Percentiles rank a stretch among this genome's conserved stretches.
Conservation (phyloP, 768 basidiomycete genomes). For the Tephrocybe sp. region DNA sequence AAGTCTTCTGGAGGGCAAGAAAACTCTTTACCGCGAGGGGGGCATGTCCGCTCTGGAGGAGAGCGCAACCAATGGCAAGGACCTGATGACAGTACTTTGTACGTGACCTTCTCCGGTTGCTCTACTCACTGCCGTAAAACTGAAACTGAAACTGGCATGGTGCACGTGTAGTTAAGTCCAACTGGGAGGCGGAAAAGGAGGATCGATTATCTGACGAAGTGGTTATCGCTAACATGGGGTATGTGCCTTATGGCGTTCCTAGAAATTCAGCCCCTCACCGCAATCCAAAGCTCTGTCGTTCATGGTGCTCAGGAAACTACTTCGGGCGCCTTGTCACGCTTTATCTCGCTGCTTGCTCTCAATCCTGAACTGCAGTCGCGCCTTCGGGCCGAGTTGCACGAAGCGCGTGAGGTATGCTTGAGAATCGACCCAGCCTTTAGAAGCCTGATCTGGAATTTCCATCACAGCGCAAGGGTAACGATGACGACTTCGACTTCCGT, state of each 20-base stretch:
- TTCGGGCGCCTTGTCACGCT: constrained; percentile 26
- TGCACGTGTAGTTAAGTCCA: constrained; percentile 27
- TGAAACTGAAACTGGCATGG: too few species aligned
- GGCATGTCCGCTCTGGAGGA: constrained; percentile 21
- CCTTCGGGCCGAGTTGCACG: constrained; percentile 24
- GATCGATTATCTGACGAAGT: constrained; percentile 28
- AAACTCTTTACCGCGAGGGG: constrained; percentile 16
- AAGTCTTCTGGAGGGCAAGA: constrained; percentile 15
- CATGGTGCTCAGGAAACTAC: constrained; percentile 38
- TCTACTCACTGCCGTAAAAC: too few species aligned
- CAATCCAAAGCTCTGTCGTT: constrained; percentile 32
- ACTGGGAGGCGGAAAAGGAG: constrained; percentile 25
- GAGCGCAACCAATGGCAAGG: constrained; percentile 18
- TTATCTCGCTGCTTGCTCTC: constrained; percentile 25
- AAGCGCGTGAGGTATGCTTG: constrained; percentile 16
- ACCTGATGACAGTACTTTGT: constrained; percentile 25
- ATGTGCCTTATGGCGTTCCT: neutral
- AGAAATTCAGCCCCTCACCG: too few species aligned
- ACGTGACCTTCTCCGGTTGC: too few species aligned
- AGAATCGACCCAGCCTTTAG: neutral
- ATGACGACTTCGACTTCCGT: constrained; percentile 34
- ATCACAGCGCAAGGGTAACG: constrained; percentile 20
- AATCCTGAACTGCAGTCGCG: constrained; percentile 28
- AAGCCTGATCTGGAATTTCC: neutral
- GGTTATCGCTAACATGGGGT: constrained; percentile 32